phyloP scores from a whole-genome alignment of 352 stramenopile genomes.

The Phytophthora rubi region DNA sequence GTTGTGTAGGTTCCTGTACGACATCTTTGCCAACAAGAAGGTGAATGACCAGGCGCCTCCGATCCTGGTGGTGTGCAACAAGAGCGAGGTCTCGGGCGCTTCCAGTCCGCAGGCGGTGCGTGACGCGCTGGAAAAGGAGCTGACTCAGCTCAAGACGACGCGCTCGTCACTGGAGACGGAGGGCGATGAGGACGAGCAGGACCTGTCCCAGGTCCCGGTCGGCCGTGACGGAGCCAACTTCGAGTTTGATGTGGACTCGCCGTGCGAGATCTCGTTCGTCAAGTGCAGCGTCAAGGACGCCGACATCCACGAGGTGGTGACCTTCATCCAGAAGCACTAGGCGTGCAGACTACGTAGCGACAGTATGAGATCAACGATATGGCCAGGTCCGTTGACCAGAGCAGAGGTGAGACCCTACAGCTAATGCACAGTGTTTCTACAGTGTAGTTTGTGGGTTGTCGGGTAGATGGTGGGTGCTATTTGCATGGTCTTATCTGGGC shows the following conservation, averaged over 20 bases:
- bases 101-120: conserved; percentile 58
- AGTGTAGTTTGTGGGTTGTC: conserved; percentile 8
- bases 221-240: conserved; percentile 78
- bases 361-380: conserved; percentile 21
- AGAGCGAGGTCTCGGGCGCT: conserved; percentile 64
- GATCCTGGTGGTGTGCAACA: conserved; percentile 87
- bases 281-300: conserved; percentile 76
- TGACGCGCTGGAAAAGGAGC: conserved; percentile 76
- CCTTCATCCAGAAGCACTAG: conserved; percentile 82
- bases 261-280: conserved; percentile 79
- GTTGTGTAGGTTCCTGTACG: conserved; percentile 71
- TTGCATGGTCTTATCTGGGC: conserved; percentile 29
- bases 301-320: conserved; percentile 64
- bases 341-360: conserved; percentile 9
- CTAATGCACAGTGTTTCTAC: conserved; percentile 19
- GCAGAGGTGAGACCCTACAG: not conserved
- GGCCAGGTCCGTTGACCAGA: conserved; percentile 1
- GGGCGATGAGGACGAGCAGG: conserved; percentile 80
- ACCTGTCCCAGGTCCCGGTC: conserved; percentile 70
- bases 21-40: conserved; percentile 88
- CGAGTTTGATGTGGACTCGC: conserved; percentile 81
- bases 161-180: conserved; percentile 87
- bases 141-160: conserved; percentile 88
- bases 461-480: conserved; percentile 25
- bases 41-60: conserved; percentile 75